Evolutionary conservation across 805 yeast species (phyloP), one percentile per base, ranked within the genome.

Genomic region (Spathaspora arborariae): DNA sequence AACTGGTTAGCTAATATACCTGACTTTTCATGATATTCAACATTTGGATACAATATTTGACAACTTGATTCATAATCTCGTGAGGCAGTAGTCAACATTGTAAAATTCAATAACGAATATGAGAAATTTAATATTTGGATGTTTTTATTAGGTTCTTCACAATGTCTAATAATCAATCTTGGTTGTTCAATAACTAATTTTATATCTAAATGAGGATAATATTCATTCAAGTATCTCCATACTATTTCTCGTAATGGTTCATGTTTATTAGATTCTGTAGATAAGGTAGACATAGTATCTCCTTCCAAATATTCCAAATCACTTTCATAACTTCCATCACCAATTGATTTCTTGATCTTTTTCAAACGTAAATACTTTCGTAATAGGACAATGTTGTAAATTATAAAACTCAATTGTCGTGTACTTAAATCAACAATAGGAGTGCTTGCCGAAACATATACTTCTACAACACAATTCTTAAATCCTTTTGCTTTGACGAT

Each of bases 361-460:
- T 50, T 53, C 39, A 63, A 52, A 13, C 50, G 56, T 15, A 60
- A 16, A 45, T 56, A 59, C 50, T 70, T 71, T 36, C 52, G 53
- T 5, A 67, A 16, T 16, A 68, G 49, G 5, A 63, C 60, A n/a
- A 60, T 37, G 45, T 70, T 70, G 56, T 65, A 70, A 7, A 66
- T 49, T 8, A 70, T n/a, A 8, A 59, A 56, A 18, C 69, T 62
- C 18, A 67, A 50, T 30, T 69, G 68, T 7, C 49, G 49, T 4
- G 69, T 64, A 47, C 63, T 60, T 38, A 70, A 51, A 49, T 72
- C 77, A 6, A 72, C 36, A 7, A 70, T 56, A 3, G 76, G 76
- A 40, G 69, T 65, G 33, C 67, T 62, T 16, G 68, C 62, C 0
- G 76, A 63, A 21, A 64, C 56, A 50, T 65, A 70, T 7, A 68